Percentiles rank a stretch among this genome's conserved stretches.
These are phyloP conservation scores for Trichoderma arundinaceum DNA, from an alignment of 2,329 filamentous ascomycete genomes.

Conservation along the genomic window DNA sequence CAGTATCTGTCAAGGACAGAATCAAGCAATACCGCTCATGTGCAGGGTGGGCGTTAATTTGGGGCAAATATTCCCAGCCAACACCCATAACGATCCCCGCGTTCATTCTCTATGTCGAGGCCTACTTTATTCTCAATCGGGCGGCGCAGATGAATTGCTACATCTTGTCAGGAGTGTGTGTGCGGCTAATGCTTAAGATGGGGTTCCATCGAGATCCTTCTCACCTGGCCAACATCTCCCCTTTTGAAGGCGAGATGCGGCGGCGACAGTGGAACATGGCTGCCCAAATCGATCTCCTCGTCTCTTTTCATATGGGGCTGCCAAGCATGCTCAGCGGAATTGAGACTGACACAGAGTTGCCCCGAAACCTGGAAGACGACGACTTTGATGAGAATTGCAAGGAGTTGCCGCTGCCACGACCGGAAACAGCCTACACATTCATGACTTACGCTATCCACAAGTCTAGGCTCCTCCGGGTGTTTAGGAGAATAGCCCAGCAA, in stretches of 20 bases:
- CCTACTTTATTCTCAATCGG: conserved; percentile 58
- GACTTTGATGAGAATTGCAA: conserved; percentile 64
- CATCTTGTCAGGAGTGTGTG: conserved; percentile 55
- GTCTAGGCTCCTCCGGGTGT: conserved; percentile 53
- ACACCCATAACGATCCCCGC: conserved; percentile 56
- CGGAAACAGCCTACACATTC: conserved; percentile 63
- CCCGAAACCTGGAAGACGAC: conserved; percentile 67
- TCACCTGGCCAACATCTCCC: conserved; percentile 55
- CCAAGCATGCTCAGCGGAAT: conserved; percentile 69
- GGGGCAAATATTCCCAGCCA: conserved; percentile 58
- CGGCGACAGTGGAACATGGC: conserved; percentile 60
- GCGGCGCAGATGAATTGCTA: conserved; percentile 61
- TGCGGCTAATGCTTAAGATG: conserved; percentile 64
- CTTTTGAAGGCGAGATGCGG: conserved; percentile 61
- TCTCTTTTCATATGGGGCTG: conserved; percentile 70
- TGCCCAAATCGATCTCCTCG: conserved; percentile 65
- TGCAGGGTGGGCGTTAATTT: conserved; percentile 58
- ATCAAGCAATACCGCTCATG: conserved; percentile 56
- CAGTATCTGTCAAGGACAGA: conserved; percentile 49
- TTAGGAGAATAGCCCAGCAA: conserved; percentile 56
- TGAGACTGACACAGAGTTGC: conserved; percentile 66
- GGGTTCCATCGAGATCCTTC: conserved; percentile 63
- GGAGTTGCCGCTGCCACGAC: conserved; percentile 61
- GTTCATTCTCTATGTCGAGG: conserved; percentile 59
- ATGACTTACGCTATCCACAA: conserved; percentile 63